These are phyloP conservation scores for Hypoxylon sp. DNA, from an alignment of 2,329 filamentous ascomycete genomes.

Conservation along the genomic window DNA sequence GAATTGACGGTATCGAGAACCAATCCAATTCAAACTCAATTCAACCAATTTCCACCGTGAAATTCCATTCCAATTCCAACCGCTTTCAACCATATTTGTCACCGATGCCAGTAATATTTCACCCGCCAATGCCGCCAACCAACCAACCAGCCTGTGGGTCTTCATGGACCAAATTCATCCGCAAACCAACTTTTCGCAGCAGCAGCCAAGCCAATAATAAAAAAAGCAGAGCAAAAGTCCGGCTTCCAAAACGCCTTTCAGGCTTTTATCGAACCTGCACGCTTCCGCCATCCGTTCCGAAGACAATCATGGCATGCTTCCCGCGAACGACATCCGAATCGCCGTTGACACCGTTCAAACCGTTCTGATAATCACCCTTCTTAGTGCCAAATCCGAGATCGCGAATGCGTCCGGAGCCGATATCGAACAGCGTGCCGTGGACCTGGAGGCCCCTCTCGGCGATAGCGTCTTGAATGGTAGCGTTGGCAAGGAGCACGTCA, in stretches of 20 bases:
- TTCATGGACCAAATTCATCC: too few relatives aligned
- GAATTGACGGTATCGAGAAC: too few relatives aligned
- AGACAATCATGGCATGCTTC: slow-evolving; percentile 61
- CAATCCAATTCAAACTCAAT: too few relatives aligned
- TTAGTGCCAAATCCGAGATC: slow-evolving; percentile 57
- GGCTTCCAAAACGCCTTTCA: too few relatives aligned
- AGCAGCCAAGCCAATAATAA: too few relatives aligned
- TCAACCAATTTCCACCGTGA: too few relatives aligned
- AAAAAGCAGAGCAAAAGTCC: too few relatives aligned
- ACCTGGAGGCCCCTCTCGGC: slow-evolving; percentile 74
- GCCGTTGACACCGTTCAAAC: slow-evolving; percentile 14
- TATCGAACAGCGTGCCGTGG: slow-evolving; percentile 80
- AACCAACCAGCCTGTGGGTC: too few relatives aligned
- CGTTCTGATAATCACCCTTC: slow-evolving; percentile 35
- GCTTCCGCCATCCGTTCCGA: slow-evolving; percentile 49
- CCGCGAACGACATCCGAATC: slow-evolving; percentile 54
- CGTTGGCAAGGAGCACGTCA: slow-evolving; percentile 72
- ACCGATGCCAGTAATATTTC: too few relatives aligned
- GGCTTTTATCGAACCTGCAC: slow-evolving; percentile 39
- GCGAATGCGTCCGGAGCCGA: slow-evolving; percentile 57
- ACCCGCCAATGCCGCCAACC: too few relatives aligned
- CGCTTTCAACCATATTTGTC: too few relatives aligned
- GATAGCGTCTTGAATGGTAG: slow-evolving; percentile 74
- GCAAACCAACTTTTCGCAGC: slow-evolving; percentile 18
- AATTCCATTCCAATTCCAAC: too few relatives aligned